Conservation (phyloP, 331 rosid species). For the Telfairia occidentalis region DNA sequence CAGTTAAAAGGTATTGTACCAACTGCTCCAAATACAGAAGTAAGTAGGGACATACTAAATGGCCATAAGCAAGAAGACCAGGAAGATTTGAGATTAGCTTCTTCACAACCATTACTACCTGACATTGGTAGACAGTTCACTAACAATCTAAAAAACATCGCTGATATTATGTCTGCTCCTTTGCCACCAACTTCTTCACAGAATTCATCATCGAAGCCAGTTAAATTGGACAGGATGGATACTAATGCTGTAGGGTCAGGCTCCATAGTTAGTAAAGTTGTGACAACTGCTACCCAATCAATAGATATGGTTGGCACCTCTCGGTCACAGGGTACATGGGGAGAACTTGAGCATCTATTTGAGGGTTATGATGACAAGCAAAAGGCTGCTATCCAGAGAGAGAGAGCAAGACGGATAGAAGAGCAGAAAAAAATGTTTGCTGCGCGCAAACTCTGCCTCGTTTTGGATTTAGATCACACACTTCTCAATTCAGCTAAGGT, state of each 20-base stretch:
- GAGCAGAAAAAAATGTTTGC: constrained; percentile 97
- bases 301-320: constrained; percentile 30
- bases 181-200: constrained; percentile 44
- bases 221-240: constrained; percentile 40
- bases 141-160: constrained; percentile 69
- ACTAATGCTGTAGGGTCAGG: constrained; percentile 18
- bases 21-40: constrained; percentile 28
- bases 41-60: constrained; percentile 34
- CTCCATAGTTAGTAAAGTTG: constrained; percentile 34
- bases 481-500: constrained; percentile 99
- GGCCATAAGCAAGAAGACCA: constrained; percentile 41
- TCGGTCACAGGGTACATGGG: constrained; percentile 54
- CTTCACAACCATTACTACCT: constrained; percentile 40
- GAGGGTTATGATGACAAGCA: constrained; percentile 88
- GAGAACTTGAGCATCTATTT: constrained; percentile 75
- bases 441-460: constrained; percentile 79
- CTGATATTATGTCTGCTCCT: constrained; percentile 64
- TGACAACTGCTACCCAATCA: constrained; percentile 33
- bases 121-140: constrained; percentile 75
- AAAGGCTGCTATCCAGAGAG: constrained; percentile 90
- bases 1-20: constrained; percentile 36
- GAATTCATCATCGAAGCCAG: constrained; percentile 36
- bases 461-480: constrained; percentile 94
- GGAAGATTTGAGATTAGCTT: constrained; percentile 32
- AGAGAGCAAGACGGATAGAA: constrained; percentile 80